phyloP scores from a whole-genome alignment of 2,329 filamentous ascomycete genomes.

The Paracoccidioides lutzii region DNA sequence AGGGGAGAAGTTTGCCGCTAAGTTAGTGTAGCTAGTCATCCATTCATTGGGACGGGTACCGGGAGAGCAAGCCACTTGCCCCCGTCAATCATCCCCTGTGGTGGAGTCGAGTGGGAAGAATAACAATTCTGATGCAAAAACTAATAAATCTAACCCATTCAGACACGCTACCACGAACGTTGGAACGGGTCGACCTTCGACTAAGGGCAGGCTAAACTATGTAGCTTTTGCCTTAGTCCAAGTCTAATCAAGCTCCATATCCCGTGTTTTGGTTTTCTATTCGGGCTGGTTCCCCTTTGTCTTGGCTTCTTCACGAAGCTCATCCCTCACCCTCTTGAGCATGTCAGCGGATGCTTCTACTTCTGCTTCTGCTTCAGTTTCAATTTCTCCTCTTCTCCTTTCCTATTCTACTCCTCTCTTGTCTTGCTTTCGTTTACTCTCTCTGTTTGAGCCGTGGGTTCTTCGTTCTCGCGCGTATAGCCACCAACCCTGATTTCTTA shows the following conservation, averaged over 20 bases:
- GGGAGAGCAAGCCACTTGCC: slow-evolving; percentile 1
- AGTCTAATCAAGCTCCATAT: neutral
- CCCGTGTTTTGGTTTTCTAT: neutral
- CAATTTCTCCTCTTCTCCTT: neutral
- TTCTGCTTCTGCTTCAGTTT: neutral
- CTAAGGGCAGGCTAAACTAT: neutral
- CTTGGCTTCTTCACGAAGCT: neutral
- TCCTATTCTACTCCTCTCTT: neutral
- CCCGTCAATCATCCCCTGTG: neutral
- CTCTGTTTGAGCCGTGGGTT: neutral
- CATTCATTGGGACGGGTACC: neutral
- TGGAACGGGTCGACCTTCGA: neutral
- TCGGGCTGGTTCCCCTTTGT: neutral
- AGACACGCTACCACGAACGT: slow-evolving; percentile 1
- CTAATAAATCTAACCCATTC: neutral
- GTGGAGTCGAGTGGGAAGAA: neutral
- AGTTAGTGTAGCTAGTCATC: neutral
- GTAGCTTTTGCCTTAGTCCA: neutral
- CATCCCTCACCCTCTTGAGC: neutral
- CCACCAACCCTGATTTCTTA: neutral
- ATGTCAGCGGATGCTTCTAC: neutral
- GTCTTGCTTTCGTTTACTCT: neutral
- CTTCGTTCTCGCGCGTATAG: neutral
- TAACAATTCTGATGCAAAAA: neutral
- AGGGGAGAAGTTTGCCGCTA: neutral